Percentiles rank a stretch among this genome's conserved stretches.
Conservation (phyloP, 176 grass and related monocot genomes). For the Miscanthus lutarioriparius region DNA sequence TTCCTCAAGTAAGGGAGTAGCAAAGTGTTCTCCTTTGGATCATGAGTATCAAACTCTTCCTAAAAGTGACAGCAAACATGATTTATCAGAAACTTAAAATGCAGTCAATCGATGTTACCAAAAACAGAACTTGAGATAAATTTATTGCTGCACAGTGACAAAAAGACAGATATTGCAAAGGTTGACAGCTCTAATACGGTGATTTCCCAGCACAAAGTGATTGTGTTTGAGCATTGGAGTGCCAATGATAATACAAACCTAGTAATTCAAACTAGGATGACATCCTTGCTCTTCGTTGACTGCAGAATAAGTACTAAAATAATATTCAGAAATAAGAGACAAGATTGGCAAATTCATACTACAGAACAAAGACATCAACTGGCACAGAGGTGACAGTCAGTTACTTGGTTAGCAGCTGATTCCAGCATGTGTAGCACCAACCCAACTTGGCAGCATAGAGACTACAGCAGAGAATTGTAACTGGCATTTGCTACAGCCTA, state of each 20-base stretch:
- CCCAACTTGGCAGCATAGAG: neutral
- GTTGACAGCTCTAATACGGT: neutral
- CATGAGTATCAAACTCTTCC: slow-evolving; percentile 94
- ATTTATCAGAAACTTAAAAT: neutral
- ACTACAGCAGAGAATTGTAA: neutral
- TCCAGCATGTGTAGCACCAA: neutral
- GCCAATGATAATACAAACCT: slow-evolving; percentile 7
- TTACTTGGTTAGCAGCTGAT: neutral
- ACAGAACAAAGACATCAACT: neutral
- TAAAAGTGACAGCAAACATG: slow-evolving; percentile 43
- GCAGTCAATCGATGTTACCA: neutral
- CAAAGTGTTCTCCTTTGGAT: slow-evolving; percentile 66
- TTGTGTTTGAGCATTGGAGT: neutral
- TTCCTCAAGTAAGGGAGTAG: slow-evolving; percentile 82
- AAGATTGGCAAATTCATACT: neutral
- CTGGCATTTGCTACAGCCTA: neutral
- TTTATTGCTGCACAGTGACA: neutral
- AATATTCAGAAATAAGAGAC: neutral
- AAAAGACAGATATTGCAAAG: neutral
- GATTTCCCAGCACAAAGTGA: neutral
- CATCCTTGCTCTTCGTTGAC: neutral
- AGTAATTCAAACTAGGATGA: neutral
- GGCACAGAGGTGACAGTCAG: neutral
- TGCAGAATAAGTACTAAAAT: neutral
- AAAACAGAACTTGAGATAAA: neutral